Evolutionary conservation across 1,284 basidiomycete species (phyloP).

Genomic region (Leccinum proliferum): DNA sequence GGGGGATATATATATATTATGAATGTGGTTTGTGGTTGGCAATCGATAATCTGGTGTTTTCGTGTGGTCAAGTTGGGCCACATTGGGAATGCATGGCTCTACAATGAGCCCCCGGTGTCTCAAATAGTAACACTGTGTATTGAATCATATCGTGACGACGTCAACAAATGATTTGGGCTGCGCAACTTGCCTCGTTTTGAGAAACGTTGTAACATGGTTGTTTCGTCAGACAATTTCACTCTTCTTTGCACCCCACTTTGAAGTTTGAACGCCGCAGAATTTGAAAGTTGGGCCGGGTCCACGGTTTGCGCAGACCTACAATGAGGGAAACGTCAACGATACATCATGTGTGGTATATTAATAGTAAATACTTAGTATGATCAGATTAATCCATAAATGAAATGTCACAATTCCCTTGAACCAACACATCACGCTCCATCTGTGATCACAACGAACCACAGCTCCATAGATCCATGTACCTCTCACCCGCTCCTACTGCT

Average conservation of each 20-base stretch:
- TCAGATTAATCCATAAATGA: constrained; percentile 23
- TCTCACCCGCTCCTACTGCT: constrained; percentile 3
- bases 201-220: not conserved
- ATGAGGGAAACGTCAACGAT: not conserved
- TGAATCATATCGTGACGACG: not conserved
- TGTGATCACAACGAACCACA: not conserved
- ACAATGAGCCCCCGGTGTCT: not conserved
- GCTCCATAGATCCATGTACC: not conserved
- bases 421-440: not conserved
- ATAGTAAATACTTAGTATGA: constrained; percentile 13
- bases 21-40: constrained; percentile 1
- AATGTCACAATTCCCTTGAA: not conserved
- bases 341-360: constrained; percentile 12
- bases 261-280: not conserved
- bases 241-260: not conserved
- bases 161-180: not conserved
- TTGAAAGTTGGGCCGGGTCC: not conserved
- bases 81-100: not conserved
- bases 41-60: not conserved
- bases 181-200: not conserved
- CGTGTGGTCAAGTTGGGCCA: not conserved
- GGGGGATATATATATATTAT: not conserved
- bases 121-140: not conserved
- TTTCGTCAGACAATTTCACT: not conserved
- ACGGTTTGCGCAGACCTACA: not conserved